Conservation (phyloP, 805 yeast genomes). For the Saturnispora sekii region DNA sequence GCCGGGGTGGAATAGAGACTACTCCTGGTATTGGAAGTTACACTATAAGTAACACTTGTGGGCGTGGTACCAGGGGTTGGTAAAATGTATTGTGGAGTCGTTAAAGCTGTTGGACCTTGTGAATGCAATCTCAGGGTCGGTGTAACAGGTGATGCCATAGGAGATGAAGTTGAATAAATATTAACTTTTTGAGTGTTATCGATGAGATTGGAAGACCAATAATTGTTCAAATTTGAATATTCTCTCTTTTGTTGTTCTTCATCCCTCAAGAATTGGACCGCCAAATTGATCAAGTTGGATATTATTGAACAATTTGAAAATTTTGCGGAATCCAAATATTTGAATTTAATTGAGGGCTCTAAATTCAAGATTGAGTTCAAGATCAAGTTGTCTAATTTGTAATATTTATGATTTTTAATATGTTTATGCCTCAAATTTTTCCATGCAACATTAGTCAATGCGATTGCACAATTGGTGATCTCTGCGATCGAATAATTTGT, state of each 20-base stretch:
- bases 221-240: slow-evolving; percentile 8
- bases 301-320: slow-evolving; percentile 15
- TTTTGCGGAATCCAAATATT: slow-evolving; percentile 17
- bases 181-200: background rate
- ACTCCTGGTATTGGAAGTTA: background rate
- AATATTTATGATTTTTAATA: slow-evolving; percentile 21
- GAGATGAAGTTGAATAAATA: slow-evolving; percentile 19
- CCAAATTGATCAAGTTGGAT: slow-evolving; percentile 20
- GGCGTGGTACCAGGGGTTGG: slow-evolving; percentile 29
- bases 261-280: slow-evolving; percentile 19
- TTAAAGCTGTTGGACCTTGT: slow-evolving; percentile 15
- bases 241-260: slow-evolving; percentile 14
- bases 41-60: slow-evolving; percentile 9
- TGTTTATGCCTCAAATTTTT: slow-evolving; percentile 30
- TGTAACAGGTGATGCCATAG: slow-evolving; percentile 24
- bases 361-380: slow-evolving; percentile 17
- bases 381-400: slow-evolving; percentile 22
- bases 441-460: slow-evolving; percentile 37
- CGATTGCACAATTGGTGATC: slow-evolving; percentile 43
- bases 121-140: slow-evolving; percentile 16
- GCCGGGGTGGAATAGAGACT: slow-evolving; percentile 5
- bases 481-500: slow-evolving; percentile 37
- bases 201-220: no score
- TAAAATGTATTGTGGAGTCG: slow-evolving; percentile 8
- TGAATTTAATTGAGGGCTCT: slow-evolving; percentile 20